Evolutionary conservation across 2,329 filamentous ascomycete genomes (phyloP), one percentile per base, ranked within the genome.

Genomic region (Colletotrichum sp.): DNA sequence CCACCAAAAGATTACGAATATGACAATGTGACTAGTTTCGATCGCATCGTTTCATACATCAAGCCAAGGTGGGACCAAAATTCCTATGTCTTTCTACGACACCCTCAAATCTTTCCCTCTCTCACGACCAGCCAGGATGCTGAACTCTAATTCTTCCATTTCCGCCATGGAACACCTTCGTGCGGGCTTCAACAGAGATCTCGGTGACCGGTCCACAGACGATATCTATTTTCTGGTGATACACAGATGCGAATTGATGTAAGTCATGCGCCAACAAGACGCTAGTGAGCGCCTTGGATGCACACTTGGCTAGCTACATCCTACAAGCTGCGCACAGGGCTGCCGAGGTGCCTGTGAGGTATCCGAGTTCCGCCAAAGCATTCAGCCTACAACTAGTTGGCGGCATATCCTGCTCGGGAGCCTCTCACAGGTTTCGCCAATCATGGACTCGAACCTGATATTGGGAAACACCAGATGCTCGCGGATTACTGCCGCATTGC

Each of bases 241-340:
- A 55, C 69, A 67, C 44, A 16, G 73, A 65, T 52, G 21, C 32
- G 32, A 57, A 69, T 59, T n/a, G 60, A 39, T 21, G 28, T 28
- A 24, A 28, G 39, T 63, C 21, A 52, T 21, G n/a, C 62, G 36
- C 71, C 62, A 28, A 52, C 30, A 28, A 8, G 36, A 18, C 32
- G 57, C 67, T 69, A 77, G 34, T n/a, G 32, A 59, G 34, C 76
- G 72, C 76, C 69, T 72, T 52, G 24, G 30, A 63, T 39, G 72
- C 59, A 72, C 9, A 67, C 66, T 44, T 62, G 63, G 63, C 62
- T 62, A 26, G 24, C 12, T 62, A 36, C 28, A n/a, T 59, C 52
- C 36, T 30, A 18, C 49, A 21, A 26, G 28, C 30, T 57, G 44
- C 69, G 69, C 69, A 75, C 60, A 71, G 44, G 68, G 60, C 72